Evolutionary conservation across 1,139 yeast species (phyloP), one percentile per base, ranked within the genome.

Genomic region (Diutina sp.): DNA sequence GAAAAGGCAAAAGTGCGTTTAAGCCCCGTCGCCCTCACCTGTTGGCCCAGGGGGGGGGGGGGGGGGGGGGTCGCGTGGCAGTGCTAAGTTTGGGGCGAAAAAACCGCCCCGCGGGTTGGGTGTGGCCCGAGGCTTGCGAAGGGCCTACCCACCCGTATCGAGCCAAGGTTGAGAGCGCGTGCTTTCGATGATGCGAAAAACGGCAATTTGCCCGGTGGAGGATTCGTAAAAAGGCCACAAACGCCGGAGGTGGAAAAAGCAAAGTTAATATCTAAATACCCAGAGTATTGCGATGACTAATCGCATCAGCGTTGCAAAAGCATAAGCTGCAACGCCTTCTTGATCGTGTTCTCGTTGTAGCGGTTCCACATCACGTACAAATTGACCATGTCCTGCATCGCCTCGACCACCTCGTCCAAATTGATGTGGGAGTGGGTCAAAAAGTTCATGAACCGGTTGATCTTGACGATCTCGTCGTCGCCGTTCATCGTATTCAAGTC

Each of bases 331-430:
- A 77, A 63, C 4, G 78, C 72, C 61, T 73, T 72, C 58, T 73
- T 73, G 48, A 75, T 76, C 21, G 62, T 64, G 38, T 63, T 68
- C 66, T 90, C 97, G 64, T 87, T 90, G 65, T 87, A 90, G 30
- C 82, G 69, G 62, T 87, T 91, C 97, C 97, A 90, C 12, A 83
- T 77, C 55, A 87, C 91, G 66, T 90, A 90, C 2, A 90, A 70
- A 7, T 87, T 82, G 55, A 90, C 76, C 67, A 90, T 72, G 62
- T 90, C 96, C 66, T 90, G 97, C 54, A 89, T 83, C 7, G 90
- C 84, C 61, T 87, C 95, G 55, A 86, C 83, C 5, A 89, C 83
- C 64, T 86, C 86, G 59, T 83, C 87, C 47, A 90, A 69, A 65
- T 90, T 87, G 12, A 90, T 80, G 61, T 88, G 91, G 16, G 93